These are phyloP conservation scores for Trichoderma sp. DNA, from an alignment of 2,329 filamentous ascomycete species.

Conservation along the genomic window DNA sequence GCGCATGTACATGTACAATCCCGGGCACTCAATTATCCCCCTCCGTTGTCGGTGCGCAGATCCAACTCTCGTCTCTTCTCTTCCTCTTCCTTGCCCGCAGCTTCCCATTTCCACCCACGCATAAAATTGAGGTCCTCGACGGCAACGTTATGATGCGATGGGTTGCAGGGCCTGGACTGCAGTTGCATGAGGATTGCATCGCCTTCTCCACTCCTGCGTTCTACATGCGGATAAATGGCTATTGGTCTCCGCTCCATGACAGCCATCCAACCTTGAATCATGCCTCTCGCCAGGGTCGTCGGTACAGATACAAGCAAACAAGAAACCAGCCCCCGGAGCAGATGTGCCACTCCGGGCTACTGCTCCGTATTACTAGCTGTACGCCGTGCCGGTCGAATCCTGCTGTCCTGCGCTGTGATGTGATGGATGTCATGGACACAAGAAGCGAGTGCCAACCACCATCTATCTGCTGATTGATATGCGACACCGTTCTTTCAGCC, in stretches of 20 bases:
- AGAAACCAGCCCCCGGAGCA: neutral
- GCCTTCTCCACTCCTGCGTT: neutral
- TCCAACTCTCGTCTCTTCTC: neutral
- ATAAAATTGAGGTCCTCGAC: neutral
- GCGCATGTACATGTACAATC: neutral
- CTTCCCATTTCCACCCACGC: neutral
- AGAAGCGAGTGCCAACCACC: neutral
- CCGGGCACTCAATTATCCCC: neutral
- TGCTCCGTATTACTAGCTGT: conserved; percentile 1
- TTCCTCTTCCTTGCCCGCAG: neutral
- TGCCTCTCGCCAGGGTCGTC: neutral
- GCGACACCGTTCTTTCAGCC: neutral
- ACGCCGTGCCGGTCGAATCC: neutral
- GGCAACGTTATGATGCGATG: neutral
- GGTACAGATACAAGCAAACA: neutral
- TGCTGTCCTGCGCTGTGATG: neutral
- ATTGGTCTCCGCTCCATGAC: neutral
- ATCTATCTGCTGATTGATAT: neutral
- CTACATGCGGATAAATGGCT: conserved; percentile 12
- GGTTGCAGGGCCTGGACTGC: neutral
- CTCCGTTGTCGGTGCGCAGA: conserved; percentile 7
- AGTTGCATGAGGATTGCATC: neutral
- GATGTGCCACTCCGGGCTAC: neutral
- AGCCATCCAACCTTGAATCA: conserved; percentile 9
- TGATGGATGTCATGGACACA: neutral